These are phyloP conservation scores for Ustilaginoidea virens DNA, from an alignment of 2,329 filamentous ascomycete species.

Conservation along the genomic window DNA sequence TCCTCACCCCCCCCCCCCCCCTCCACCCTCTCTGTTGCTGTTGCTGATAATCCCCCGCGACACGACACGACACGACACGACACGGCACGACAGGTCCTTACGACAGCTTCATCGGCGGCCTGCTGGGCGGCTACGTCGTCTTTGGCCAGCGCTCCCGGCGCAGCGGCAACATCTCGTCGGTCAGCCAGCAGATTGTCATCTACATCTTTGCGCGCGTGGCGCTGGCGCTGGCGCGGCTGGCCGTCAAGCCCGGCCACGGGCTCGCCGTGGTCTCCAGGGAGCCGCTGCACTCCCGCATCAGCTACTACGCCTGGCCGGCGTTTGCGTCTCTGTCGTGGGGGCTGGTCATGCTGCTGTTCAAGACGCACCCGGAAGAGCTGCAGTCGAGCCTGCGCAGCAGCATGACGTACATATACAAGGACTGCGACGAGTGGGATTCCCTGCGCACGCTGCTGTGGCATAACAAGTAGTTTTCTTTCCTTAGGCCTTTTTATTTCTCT, in stretches of 20 bases:
- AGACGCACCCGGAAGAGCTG: conserved; percentile 78
- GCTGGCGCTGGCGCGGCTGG: conserved; percentile 68
- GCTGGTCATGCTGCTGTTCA: conserved; percentile 87
- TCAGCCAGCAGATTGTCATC: conserved; percentile 95
- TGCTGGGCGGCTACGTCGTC: conserved; percentile 82
- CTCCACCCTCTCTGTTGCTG: conserved; percentile 8
- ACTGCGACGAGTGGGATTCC: conserved; percentile 81
- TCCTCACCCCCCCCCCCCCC: background rate
- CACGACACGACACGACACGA: no score
- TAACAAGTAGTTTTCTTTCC: conserved; percentile 40
- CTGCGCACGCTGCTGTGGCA: conserved; percentile 74
- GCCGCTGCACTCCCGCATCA: conserved; percentile 33
- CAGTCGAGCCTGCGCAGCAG: conserved; percentile 84
- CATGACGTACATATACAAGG: conserved; percentile 93
- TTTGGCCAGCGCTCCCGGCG: conserved; percentile 58
- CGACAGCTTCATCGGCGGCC: conserved; percentile 74
- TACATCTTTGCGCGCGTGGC: conserved; percentile 92
- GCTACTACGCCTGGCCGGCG: conserved; percentile 71
- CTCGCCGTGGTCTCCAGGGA: conserved; percentile 35
- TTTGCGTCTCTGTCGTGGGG: conserved; percentile 91
- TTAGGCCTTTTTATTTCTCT: background rate
- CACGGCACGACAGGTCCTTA: conserved; percentile 36
- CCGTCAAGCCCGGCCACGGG: conserved; percentile 49
- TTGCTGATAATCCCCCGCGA: background rate
- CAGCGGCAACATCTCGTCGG: conserved; percentile 53